Evolutionary conservation across 257 asterid species (phyloP).

Genomic region (Plantago ovata): DNA sequence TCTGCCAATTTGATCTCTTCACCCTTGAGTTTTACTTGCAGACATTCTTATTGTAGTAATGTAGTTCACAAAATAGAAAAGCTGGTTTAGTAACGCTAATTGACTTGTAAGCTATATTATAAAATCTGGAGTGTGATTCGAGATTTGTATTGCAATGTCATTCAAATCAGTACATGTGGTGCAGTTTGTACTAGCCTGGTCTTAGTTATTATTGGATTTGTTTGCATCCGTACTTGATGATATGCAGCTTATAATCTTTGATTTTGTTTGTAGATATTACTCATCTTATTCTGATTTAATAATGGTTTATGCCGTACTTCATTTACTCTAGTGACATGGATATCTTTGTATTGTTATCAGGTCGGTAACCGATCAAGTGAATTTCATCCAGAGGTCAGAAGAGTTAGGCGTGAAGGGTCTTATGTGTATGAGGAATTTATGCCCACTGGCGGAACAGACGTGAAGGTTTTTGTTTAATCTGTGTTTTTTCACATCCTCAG

Average conservation of each 20-base stretch:
- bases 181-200: no score
- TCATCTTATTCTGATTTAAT: neutral
- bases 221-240: no score
- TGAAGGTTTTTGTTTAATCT: constrained; percentile 60
- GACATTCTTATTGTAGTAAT: neutral
- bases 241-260: neutral
- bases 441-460: constrained; percentile 99
- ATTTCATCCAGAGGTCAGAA: constrained; percentile 94
- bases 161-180: neutral
- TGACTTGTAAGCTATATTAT: neutral
- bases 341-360: constrained; percentile 34
- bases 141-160: neutral
- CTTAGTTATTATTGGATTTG: no score
- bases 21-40: neutral
- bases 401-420: constrained; percentile 98
- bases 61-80: neutral
- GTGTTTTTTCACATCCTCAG: constrained; percentile 5
- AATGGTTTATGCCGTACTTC: neutral
- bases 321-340: neutral
- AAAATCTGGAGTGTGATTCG: neutral
- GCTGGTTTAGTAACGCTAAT: neutral
- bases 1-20: neutral
- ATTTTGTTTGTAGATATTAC: no score
- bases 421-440: constrained; percentile 97
- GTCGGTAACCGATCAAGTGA: constrained; percentile 99